Conservation (phyloP, 306 rosid genomes). For the Adenanthera pavonina region DNA sequence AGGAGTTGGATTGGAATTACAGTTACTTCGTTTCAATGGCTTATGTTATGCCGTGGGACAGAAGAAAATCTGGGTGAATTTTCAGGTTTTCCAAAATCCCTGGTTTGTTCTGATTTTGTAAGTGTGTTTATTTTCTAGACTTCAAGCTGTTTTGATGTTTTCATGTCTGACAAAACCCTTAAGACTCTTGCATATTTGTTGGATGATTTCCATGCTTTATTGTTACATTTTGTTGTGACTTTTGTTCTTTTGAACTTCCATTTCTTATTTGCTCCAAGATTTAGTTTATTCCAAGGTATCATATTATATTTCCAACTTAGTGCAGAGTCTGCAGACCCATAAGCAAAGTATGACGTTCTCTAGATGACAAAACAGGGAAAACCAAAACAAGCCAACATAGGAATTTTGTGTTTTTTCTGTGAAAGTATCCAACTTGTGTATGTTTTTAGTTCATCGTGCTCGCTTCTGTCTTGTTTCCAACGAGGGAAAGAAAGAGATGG, state of each 20-base stretch:
- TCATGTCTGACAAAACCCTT: constrained; percentile 47
- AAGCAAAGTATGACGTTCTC: constrained; percentile 22
- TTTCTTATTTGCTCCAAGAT: constrained; percentile 32
- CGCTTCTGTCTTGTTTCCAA: constrained; percentile 37
- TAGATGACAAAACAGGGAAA: constrained; percentile 44
- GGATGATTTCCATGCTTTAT: constrained; percentile 45
- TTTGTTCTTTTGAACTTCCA: constrained; percentile 35
- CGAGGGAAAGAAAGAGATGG: constrained; percentile 36
- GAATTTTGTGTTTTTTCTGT: constrained; percentile 16
- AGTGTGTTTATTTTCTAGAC: constrained; percentile 22
- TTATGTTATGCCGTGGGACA: constrained; percentile 39
- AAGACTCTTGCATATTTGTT: constrained; percentile 20
- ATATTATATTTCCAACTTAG: constrained; percentile 33
- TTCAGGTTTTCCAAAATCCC: constrained; percentile 56
- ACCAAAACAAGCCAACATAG: constrained; percentile 33
- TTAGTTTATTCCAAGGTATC: constrained; percentile 34
- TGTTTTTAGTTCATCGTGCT: constrained; percentile 36
- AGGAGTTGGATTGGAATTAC: constrained; percentile 42
- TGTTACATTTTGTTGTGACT: constrained; percentile 43
- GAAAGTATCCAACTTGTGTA: background rate
- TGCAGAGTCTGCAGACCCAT: too few species aligned
- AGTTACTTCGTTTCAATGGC: constrained; percentile 56
- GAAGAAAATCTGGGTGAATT: constrained; percentile 56
- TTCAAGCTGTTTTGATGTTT: background rate
- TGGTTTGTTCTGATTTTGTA: constrained; percentile 44